phyloP scores from a whole-genome alignment of 2,329 filamentous ascomycete genomes.

The Aspergillus alliaceus region DNA sequence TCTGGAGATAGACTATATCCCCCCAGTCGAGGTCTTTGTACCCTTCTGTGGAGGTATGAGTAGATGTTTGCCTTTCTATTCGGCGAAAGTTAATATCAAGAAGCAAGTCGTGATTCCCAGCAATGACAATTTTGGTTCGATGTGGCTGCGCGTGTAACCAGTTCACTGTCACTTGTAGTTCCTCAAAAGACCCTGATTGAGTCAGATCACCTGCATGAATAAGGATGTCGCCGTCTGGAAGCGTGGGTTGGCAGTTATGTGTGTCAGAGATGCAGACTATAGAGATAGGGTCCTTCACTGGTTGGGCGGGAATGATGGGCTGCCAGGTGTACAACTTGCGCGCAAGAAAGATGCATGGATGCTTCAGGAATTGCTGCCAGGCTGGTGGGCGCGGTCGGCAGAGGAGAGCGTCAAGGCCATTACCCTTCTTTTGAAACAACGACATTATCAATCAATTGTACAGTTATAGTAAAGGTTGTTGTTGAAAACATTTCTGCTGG shows the following conservation, averaged over 20 bases:
- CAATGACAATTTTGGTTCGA: conserved; percentile 72
- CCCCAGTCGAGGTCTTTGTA: conserved; percentile 57
- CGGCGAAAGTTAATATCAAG: conserved; percentile 63
- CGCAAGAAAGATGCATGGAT: conserved; percentile 4
- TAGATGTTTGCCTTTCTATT: neutral
- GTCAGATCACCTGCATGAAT: conserved; percentile 48
- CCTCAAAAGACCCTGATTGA: conserved; percentile 63
- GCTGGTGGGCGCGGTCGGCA: neutral
- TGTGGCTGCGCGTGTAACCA: conserved; percentile 74
- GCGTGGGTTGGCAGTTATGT: conserved; percentile 22
- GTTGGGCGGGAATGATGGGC: neutral
- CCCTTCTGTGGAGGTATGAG: neutral
- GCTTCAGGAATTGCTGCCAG: conserved; percentile 2
- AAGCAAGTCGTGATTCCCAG: conserved; percentile 81
- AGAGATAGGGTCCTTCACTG: neutral
- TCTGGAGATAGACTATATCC: conserved; percentile 70
- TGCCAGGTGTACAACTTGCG: conserved; percentile 2
- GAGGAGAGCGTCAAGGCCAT: neutral
- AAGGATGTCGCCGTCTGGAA: conserved; percentile 37
- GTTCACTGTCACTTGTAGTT: conserved; percentile 73
- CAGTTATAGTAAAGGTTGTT: too few relatives aligned
- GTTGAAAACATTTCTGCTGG: too few relatives aligned
- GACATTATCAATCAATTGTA: neutral
- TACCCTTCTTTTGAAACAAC: neutral
- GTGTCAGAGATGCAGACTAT: conserved; percentile 29